Conservation (phyloP, 2,329 filamentous ascomycete species). For the Phialophora expanda region DNA sequence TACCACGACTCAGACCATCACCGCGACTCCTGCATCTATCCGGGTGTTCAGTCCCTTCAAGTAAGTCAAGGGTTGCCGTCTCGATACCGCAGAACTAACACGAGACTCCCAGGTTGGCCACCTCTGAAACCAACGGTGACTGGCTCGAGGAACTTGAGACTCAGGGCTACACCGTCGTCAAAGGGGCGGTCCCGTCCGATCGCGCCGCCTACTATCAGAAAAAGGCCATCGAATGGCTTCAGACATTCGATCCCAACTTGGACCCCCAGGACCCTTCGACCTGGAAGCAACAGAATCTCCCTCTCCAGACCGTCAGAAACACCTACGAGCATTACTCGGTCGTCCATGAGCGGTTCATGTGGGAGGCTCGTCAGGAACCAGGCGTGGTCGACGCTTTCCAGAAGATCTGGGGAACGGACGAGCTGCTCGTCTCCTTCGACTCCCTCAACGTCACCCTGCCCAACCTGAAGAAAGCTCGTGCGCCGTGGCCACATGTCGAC, state of each 20-base stretch:
- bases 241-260: slow-evolving; percentile 45
- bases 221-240: slow-evolving; percentile 52
- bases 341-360: slow-evolving; percentile 56
- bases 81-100: not conserved
- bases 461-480: slow-evolving; percentile 43
- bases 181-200: slow-evolving; percentile 52
- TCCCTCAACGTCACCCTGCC: slow-evolving; percentile 54
- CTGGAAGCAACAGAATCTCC: slow-evolving; percentile 53
- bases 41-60: slow-evolving; percentile 20
- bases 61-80: not conserved
- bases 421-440: slow-evolving; percentile 54
- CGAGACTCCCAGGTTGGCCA: not conserved
- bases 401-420: slow-evolving; percentile 48
- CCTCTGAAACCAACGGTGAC: slow-evolving; percentile 4
- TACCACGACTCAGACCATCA: slow-evolving; percentile 18
- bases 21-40: slow-evolving; percentile 12
- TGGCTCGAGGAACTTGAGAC: slow-evolving; percentile 40
- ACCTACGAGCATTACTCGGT: slow-evolving; percentile 57
- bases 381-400: slow-evolving; percentile 50
- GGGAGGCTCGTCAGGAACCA: slow-evolving; percentile 53
- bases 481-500: slow-evolving; percentile 55
- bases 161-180: slow-evolving; percentile 56
- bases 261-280: slow-evolving; percentile 48
- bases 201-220: slow-evolving; percentile 48
- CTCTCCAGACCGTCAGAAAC: slow-evolving; percentile 54